Conservation (phyloP, 169 alveolate species). For the Babesia bovis region DNA sequence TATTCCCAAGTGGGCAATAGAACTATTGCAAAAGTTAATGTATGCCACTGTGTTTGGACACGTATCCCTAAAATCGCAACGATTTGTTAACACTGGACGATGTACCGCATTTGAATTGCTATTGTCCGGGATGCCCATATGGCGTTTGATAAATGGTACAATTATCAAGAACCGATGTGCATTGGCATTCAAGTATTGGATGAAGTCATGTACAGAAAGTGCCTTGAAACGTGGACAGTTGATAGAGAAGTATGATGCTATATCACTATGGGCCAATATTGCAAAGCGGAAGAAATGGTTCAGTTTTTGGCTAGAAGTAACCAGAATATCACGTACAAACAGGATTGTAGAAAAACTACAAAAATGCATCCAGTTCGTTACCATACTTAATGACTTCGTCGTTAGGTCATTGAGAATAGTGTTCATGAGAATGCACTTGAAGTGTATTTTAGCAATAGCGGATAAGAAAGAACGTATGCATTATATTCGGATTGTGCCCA, state of each 20-base stretch:
- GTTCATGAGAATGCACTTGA: slow-evolving; percentile 24
- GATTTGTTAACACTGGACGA: not conserved
- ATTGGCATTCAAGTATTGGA: slow-evolving; percentile 18
- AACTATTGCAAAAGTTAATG: slow-evolving; percentile 1
- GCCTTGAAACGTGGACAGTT: not conserved
- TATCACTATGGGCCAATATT: not conserved
- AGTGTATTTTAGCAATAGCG: not conserved
- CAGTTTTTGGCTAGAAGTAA: slow-evolving; percentile 1
- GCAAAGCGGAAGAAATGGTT: not conserved
- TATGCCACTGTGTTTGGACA: not conserved
- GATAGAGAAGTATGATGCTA: not conserved
- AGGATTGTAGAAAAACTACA: not conserved
- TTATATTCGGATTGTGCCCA: not conserved
- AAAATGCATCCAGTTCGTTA: slow-evolving; percentile 3
- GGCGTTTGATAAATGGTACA: slow-evolving; percentile 10
- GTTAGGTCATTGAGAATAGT: slow-evolving; percentile 18
- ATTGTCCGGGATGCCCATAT: slow-evolving; percentile 18
- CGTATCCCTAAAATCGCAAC: not conserved
- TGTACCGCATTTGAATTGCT: slow-evolving; percentile 18
- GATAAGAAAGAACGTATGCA: slow-evolving; percentile 8
- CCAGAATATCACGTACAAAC: not conserved
- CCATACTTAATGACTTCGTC: slow-evolving; percentile 4
- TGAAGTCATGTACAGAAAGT: not conserved
- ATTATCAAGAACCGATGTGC: not conserved
- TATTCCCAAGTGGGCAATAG: slow-evolving; percentile 21